These are phyloP conservation scores for Clitoria ternatea DNA, from an alignment of 306 rosid species.

Conservation along the genomic window DNA sequence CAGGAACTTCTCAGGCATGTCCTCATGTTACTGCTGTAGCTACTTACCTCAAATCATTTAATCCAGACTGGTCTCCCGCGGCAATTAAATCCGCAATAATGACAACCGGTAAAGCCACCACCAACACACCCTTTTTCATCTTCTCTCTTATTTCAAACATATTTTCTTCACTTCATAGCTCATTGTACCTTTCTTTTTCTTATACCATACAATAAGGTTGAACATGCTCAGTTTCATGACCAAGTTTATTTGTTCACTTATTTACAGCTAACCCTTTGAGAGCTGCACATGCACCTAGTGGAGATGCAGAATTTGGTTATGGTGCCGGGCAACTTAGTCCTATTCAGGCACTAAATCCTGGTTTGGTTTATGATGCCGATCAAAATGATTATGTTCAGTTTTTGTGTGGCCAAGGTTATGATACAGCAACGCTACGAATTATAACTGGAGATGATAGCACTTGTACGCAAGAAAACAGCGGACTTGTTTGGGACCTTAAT, in stretches of 20 bases:
- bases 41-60: too few relatives aligned
- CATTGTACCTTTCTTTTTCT: too few relatives aligned
- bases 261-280: conserved; percentile 25
- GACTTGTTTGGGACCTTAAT: neutral
- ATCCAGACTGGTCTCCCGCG: too few relatives aligned
- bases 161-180: too few relatives aligned
- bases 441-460: neutral
- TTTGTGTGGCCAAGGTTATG: neutral
- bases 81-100: too few relatives aligned
- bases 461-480: neutral
- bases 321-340: neutral
- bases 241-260: neutral
- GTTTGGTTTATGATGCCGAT: neutral
- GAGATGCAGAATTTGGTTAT: conserved; percentile 32
- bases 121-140: too few relatives aligned
- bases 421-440: neutral
- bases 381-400: neutral
- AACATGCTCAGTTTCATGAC: neutral
- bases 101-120: too few relatives aligned
- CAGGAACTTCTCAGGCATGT: conserved; percentile 47
- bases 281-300: conserved; percentile 1
- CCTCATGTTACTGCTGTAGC: too few relatives aligned
- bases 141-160: too few relatives aligned
- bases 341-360: neutral
- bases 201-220: too few relatives aligned